A percentile compares a stretch with the other conserved stretches of the same genome.
Conservation (phyloP, 148 eudicot genomes). For the Rhododendron molle region DNA sequence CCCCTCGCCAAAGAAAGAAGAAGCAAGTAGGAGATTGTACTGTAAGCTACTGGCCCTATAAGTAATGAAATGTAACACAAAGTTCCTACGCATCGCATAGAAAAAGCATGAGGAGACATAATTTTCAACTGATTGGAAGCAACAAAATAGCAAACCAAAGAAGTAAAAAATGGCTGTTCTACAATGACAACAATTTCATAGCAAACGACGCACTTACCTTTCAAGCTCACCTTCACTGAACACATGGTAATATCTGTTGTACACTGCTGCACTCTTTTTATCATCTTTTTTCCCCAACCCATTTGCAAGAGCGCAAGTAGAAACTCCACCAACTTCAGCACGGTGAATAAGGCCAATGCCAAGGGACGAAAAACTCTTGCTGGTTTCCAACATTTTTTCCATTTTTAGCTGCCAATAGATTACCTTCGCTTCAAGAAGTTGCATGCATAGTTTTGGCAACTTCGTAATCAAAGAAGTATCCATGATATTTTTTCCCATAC, state of each 20-base stretch:
- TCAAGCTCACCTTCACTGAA: constrained; percentile 96
- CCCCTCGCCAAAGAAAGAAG: too few species aligned
- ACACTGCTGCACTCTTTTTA: constrained; percentile 90
- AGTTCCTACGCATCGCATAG: neutral
- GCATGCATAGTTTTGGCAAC: constrained; percentile 12
- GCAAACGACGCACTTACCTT: constrained; percentile 38
- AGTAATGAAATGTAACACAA: neutral
- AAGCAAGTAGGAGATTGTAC: neutral
- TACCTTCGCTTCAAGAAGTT: constrained; percentile 18
- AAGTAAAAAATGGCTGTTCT: neutral
- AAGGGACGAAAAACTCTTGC: constrained; percentile 94
- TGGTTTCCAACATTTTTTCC: constrained; percentile 32
- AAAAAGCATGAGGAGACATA: neutral
- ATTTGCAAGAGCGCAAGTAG: constrained; percentile 67
- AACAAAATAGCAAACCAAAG: neutral
- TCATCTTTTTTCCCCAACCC: constrained; percentile 90
- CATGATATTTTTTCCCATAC: constrained; percentile 15
- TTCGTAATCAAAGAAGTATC: constrained; percentile 21
- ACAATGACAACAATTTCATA: neutral
- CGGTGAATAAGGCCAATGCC: constrained; percentile 97
- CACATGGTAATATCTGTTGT: constrained; percentile 92
- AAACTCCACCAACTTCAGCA: constrained; percentile 87
- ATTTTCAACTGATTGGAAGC: neutral
- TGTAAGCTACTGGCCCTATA: neutral
- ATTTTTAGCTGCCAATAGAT: constrained; percentile 8